A percentile compares a stretch with the other conserved stretches of the same genome.
phyloP scores from a whole-genome alignment of 1,139 yeast species.

The Chernovozyma aurita region DNA sequence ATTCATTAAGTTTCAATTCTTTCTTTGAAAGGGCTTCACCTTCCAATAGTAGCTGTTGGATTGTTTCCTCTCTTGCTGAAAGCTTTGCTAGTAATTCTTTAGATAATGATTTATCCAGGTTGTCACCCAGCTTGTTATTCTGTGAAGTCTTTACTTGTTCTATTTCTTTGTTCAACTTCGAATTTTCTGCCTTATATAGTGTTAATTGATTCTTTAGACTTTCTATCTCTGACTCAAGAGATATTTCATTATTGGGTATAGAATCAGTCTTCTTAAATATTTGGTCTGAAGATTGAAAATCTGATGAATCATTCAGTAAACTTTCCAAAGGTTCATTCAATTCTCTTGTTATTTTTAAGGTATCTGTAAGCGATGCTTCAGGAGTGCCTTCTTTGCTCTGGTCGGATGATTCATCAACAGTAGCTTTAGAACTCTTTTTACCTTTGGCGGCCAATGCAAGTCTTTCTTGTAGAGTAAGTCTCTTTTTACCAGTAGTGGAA shows the following conservation, averaged over 20 bases:
- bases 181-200: not conserved
- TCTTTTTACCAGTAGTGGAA: constrained; percentile 29
- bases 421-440: constrained; percentile 17
- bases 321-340: not conserved
- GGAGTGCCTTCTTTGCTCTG: constrained; percentile 3
- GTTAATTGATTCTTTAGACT: not conserved
- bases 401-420: not conserved
- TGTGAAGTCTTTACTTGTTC: not conserved
- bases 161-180: constrained; percentile 1
- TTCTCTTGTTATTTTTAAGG: not conserved
- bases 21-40: constrained; percentile 74
- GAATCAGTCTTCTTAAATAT: not conserved
- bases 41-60: constrained; percentile 60
- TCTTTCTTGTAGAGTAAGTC: constrained; percentile 73
- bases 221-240: not conserved
- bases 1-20: constrained; percentile 66
- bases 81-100: constrained; percentile 11
- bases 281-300: not conserved
- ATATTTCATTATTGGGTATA: not conserved
- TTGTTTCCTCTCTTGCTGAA: constrained; percentile 54
- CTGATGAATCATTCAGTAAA: not conserved
- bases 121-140: not conserved
- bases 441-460: constrained; percentile 74
- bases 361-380: not conserved
- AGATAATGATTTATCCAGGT: not conserved